phyloP scores from a whole-genome alignment of 2,329 filamentous ascomycete species.

The Penicillium sp. region DNA sequence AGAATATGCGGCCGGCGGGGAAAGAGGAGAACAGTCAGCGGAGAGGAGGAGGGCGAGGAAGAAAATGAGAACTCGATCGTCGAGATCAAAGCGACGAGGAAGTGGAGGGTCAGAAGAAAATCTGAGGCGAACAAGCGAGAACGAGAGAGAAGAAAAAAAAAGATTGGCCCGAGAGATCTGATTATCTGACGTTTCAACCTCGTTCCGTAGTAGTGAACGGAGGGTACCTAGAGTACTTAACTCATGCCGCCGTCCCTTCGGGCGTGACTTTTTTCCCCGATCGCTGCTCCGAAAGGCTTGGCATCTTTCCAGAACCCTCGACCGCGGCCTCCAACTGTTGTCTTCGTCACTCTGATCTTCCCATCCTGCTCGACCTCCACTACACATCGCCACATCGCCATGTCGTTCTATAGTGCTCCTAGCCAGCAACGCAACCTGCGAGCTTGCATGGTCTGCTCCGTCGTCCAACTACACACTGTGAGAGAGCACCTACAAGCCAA shows the following conservation, averaged over 20 bases:
- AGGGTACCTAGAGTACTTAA: too few relatives aligned
- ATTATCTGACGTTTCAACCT: slow-evolving; percentile 10
- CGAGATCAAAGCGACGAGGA: neutral
- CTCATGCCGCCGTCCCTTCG: neutral
- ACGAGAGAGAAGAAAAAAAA: neutral
- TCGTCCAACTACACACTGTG: slow-evolving; percentile 77
- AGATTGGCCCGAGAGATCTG: neutral
- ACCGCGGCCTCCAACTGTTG: slow-evolving; percentile 4
- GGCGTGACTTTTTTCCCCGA: slow-evolving; percentile 15
- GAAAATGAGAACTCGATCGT: slow-evolving; percentile 5
- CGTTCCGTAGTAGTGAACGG: neutral
- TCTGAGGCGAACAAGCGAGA: neutral
- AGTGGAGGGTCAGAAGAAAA: slow-evolving; percentile 1
- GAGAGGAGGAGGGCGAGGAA: slow-evolving; percentile 5
- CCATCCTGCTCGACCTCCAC: slow-evolving; percentile 1
- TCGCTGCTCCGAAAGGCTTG: slow-evolving; percentile 23
- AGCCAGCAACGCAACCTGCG: slow-evolving; percentile 78
- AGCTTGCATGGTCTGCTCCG: slow-evolving; percentile 97
- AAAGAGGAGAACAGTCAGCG: neutral
- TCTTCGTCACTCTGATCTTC: slow-evolving; percentile 1
- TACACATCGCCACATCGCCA: slow-evolving; percentile 12
- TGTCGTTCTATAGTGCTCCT: slow-evolving; percentile 63
- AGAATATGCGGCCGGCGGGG: slow-evolving; percentile 1
- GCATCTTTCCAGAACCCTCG: slow-evolving; percentile 26
- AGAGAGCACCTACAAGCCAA: slow-evolving; percentile 22